Base-by-base conservation (phyloP, 2,329 filamentous ascomycete species). In the Amylocarpus encephaloides region DNA sequence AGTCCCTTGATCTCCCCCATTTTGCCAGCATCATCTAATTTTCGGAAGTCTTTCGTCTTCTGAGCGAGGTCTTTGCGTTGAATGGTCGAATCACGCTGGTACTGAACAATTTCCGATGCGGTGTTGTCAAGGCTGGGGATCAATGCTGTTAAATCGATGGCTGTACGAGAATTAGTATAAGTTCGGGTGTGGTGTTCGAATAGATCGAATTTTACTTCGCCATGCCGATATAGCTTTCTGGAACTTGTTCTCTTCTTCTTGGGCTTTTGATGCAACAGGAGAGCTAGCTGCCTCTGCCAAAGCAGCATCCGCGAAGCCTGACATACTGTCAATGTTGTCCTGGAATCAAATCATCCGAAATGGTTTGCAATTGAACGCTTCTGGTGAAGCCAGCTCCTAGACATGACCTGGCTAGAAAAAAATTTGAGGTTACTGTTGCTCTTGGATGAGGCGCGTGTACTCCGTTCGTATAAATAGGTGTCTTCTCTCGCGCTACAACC, bases 61-160 rank as follows among this genome's bases (percentile, higher is more conserved):
- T 96, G 91, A n/a, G 94, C 93, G 16, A 98, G 75, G 54, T 98
- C 94, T 67, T 98, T 98, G 47, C 93, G 80, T 67, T 98, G 92
- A 0, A 96, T 85, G 4, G 95, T 86, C n/a, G 92, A 88, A 68
- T 97, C 93, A 62, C 91, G 82, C 66, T 98, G 94, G 66, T 95
- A 90, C 43, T 86, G 75, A 46, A 97, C 89, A 55, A 98, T 89
- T 63, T 97, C 93, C 10, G 91, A 92, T n/a, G 93, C 93, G 3
- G 90, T 92, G 52, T 85, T 86, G 70, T 98, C 93, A 56, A 98
- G 83, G 58, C 80, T 87, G 30, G 89, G 85, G 54, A 95, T 82
- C 58, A 97, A 80, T 19, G 79, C 82, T 43, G 88, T 86, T 51
- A 98, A 77, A 67, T 96, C 89, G 68, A 98, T 88, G 62, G 83